phyloP scores from a whole-genome alignment of 495 filamentous ascomycete genomes.

The Neurospora sp. region DNA sequence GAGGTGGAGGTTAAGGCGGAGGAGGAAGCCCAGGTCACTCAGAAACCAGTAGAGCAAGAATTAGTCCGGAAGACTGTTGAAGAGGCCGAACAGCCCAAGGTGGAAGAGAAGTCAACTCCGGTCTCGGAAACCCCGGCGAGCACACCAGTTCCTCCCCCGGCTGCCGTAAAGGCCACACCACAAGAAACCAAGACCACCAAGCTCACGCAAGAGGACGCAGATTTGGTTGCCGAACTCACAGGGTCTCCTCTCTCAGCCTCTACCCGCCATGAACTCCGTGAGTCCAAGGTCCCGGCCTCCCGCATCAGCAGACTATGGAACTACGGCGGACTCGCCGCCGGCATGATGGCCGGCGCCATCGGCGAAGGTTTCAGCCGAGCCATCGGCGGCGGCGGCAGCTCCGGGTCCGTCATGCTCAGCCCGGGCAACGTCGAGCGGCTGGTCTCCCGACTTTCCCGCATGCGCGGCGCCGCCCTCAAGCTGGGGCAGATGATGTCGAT shows the following conservation, averaged over 20 bases:
- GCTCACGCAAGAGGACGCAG: conserved; percentile 5
- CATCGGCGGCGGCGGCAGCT: conserved; percentile 41
- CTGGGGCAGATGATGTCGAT: conserved; percentile 96
- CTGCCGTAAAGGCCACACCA: neutral
- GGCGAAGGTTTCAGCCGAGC: conserved; percentile 70
- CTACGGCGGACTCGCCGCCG: conserved; percentile 83
- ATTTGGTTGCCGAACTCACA: conserved; percentile 9
- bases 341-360: conserved; percentile 92
- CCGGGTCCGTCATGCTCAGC: conserved; percentile 77
- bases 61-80: neutral
- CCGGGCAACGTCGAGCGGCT: conserved; percentile 83
- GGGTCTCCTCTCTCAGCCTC: neutral
- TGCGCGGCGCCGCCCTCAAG: conserved; percentile 98
- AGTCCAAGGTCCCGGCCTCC: conserved; percentile 84
- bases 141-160: neutral
- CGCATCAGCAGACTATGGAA: conserved; percentile 84
- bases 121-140: neutral
- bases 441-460: conserved; percentile 82
- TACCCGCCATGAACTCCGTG: conserved; percentile 59
- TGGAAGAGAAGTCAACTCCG: neutral
- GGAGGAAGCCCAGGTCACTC: neutral
- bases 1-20: neutral
- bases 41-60: neutral
- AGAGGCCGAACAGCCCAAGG: neutral
- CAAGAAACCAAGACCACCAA: neutral